phyloP scores from a whole-genome alignment of 2,329 filamentous ascomycete species.

The Botryotinia globosa region DNA sequence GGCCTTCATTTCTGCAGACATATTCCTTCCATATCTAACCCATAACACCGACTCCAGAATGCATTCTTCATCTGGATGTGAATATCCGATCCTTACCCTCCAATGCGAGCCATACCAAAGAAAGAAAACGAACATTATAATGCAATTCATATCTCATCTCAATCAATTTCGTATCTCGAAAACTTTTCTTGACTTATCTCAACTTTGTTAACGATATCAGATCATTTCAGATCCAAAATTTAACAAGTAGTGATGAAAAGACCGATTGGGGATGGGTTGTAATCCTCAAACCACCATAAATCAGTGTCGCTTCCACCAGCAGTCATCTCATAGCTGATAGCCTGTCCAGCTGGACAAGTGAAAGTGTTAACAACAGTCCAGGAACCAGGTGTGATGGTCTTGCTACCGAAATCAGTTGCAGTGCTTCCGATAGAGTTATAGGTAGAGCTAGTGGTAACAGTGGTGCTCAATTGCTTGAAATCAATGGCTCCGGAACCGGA shows the following conservation, averaged over 20 bases:
- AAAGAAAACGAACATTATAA: neutral
- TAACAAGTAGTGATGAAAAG: conserved; percentile 39
- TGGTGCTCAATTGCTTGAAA: conserved; percentile 48
- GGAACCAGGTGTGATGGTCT: conserved; percentile 51
- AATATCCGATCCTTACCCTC: neutral
- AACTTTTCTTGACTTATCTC: neutral
- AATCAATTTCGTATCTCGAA: neutral
- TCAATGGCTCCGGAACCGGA: conserved; percentile 52
- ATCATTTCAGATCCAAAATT: neutral
- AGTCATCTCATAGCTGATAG: conserved; percentile 50
- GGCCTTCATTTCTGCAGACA: neutral
- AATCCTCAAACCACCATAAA: conserved; percentile 64
- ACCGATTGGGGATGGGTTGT: conserved; percentile 49
- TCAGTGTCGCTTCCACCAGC: conserved; percentile 46
- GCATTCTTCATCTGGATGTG: neutral
- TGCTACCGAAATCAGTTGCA: conserved; percentile 44
- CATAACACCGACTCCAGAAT: neutral
- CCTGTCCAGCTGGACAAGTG: conserved; percentile 52
- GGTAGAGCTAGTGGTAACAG: conserved; percentile 49
- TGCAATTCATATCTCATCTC: neutral
- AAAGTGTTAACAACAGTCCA: conserved; percentile 53
- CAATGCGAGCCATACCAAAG: neutral
- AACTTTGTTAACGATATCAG: neutral
- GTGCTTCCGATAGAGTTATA: conserved; percentile 52
- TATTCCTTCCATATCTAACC: neutral